Evolutionary conservation across 1,284 basidiomycete species (phyloP), one percentile per base, ranked within the genome.

Genomic region (Trametes polyzona): DNA sequence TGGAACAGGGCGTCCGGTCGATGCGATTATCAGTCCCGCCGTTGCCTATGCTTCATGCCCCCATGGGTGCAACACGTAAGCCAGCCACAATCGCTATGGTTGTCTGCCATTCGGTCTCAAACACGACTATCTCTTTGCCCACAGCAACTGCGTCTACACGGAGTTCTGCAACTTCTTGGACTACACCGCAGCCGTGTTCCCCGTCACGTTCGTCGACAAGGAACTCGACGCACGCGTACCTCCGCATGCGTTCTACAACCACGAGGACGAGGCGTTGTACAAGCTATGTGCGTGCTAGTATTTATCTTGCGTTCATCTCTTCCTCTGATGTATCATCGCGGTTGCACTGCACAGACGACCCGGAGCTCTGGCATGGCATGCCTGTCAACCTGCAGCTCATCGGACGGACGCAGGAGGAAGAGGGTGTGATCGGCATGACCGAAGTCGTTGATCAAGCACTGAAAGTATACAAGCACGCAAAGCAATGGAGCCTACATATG

Each of bases 351-450:
- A 6, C 57, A 81, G 79, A 83, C 67, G 74, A 80, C 43, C 74
- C 80, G 8, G 70, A 77, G 33, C 65, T 76, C 48, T 77, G 77
- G 55, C 66, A 71, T 17, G 77, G 78, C 35, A 77, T 79, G 1
- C 82, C 83, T 0, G 75, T 83, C 1, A 73, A 73, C 3, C 64
- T 86, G 21, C 83, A 84, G 68, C 61, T 83, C 1, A 71, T 83
- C 9, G 80, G 78, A 0, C 67, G 76, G 44, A 77, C 78, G 33
- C 74, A 78, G 11, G 79, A 84, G 67, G 80, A 83, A 58, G 80
- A 82, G 61, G 79, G 76, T 1, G 74, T 81, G 11, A 68, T 80
- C 26, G 75, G 68, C 1, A 76, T 78, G 71, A 70, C 70, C 12
- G 72, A 74, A 47, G 64, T 76, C 21, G 73, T 76, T 0, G 73